phyloP scores from a whole-genome alignment of 805 yeast genomes.

The Diddensiella transvaalensis region DNA sequence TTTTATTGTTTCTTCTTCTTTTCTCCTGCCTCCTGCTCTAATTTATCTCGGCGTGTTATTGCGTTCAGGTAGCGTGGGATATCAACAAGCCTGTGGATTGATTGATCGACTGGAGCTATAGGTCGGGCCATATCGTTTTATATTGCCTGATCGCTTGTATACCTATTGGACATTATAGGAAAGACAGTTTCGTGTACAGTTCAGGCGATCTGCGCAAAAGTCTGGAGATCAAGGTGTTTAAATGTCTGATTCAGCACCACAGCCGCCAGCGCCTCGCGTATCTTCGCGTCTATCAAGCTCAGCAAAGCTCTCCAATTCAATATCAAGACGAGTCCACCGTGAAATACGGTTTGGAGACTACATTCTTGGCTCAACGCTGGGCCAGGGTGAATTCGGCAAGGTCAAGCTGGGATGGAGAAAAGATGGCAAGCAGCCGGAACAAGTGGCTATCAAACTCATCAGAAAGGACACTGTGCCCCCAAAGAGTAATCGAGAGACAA shows the following conservation, averaged over 20 bases:
- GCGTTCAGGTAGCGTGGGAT: too few relatives aligned
- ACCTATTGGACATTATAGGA: too few relatives aligned
- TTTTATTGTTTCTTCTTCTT: too few relatives aligned
- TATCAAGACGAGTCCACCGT: conserved; percentile 28
- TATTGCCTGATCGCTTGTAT: too few relatives aligned
- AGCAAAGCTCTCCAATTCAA: conserved; percentile 27
- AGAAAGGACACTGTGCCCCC: conserved; percentile 84
- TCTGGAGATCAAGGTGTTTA: too few relatives aligned
- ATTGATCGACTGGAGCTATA: too few relatives aligned
- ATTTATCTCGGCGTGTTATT: too few relatives aligned
- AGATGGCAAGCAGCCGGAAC: conserved; percentile 51
- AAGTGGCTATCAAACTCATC: conserved; percentile 82
- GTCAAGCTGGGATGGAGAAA: conserved; percentile 96
- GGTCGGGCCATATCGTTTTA: too few relatives aligned
- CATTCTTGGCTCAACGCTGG: conserved; percentile 85
- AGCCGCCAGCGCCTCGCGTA: conserved; percentile 24
- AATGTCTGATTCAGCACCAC: conserved; percentile 17
- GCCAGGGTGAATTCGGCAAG: conserved; percentile 98
- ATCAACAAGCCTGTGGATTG: too few relatives aligned
- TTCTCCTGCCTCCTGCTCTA: too few relatives aligned
- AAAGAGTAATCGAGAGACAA: conserved; percentile 79
- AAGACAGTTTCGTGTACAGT: too few relatives aligned
- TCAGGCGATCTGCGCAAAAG: too few relatives aligned
- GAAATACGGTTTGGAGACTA: conserved; percentile 76
- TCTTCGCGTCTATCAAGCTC: conserved; percentile 28